Evolutionary conservation across 2,329 filamentous ascomycete genomes (phyloP), one percentile per base, ranked within the genome.

Genomic region (Penicillium sp.): DNA sequence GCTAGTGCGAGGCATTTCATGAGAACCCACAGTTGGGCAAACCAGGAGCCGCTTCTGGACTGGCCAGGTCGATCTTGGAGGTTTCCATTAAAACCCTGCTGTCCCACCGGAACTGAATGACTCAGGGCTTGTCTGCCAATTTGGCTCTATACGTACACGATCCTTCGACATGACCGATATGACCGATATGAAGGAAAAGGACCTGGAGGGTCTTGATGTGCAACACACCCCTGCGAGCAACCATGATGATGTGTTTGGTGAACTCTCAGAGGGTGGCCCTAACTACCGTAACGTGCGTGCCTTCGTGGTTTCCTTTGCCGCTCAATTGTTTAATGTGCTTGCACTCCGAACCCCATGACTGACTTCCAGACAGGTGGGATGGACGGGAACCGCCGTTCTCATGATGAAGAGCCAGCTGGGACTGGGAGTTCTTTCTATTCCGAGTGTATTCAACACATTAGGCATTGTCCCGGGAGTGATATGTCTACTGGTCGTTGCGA

Each of bases 321-420:
- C 18, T 18, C 18, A 18, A 18, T 18, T 18, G 3, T 50, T 31
- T 36, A 6, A n/a, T 36, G 14, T 6, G 13, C 8, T 32, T 29
- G 14, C 5, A 10, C 24, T n/a, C 31, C 4, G 14, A 32, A 2
- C 3, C 6, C 16, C 16, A 43, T 29, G 3, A 24, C 4, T 16
- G 3, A 48, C 4, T 16, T 14, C 10, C 34, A 21, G 21, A n/a
- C 29, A 53, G 50, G 45, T 53, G 27, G 42, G 45, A 14, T 53
- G 50, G 50, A 34, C 38, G 31, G 50, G 50, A 38, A 48, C 50
- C 21, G 44, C 38, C 31, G 50, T 45, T 22, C 29, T 53, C 27
- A 53, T 53, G 50, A 31, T 53, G 8, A 53, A 53, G 18, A 53
- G 45, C 11, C 50, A 53, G 21, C 36, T 53, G 16, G 50, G 50